Percentiles rank a stretch among this genome's conserved stretches.
Evolutionary conservation across 768 basidiomycete genomes (phyloP).

Genomic region (Tephrocybe sp.): DNA sequence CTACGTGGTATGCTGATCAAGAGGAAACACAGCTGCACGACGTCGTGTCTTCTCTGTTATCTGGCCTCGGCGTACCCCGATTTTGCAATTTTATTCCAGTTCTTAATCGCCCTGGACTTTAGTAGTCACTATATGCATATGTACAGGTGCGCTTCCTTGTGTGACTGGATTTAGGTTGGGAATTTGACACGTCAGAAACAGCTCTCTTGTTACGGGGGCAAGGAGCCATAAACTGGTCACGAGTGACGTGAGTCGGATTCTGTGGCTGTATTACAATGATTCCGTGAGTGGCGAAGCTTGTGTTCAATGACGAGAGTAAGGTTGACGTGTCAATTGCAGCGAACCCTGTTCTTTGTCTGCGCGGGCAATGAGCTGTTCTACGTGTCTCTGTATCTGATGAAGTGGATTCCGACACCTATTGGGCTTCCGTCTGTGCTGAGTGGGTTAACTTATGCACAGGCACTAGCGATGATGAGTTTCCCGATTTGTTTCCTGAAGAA

Average conservation of each 20-base stretch:
- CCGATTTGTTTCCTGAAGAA: slow-evolving; percentile 83
- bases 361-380: slow-evolving; percentile 96
- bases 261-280: slow-evolving; percentile 94
- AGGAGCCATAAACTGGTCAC: slow-evolving; percentile 90
- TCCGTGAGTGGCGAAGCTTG: slow-evolving; percentile 50
- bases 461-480: slow-evolving; percentile 58
- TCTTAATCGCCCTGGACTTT: slow-evolving; percentile 96
- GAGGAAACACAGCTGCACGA: slow-evolving; percentile 75
- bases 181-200: slow-evolving; percentile 28
- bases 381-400: slow-evolving; percentile 91
- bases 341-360: slow-evolving; percentile 88
- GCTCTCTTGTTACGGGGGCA: slow-evolving; percentile 93
- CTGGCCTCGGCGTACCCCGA: slow-evolving; percentile 85
- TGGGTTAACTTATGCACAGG: slow-evolving; percentile 70
- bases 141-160: slow-evolving; percentile 76
- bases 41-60: slow-evolving; percentile 92
- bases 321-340: slow-evolving; percentile 37
- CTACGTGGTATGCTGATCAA: background rate
- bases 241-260: slow-evolving; percentile 87
- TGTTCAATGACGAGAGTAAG: background rate
- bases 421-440: slow-evolving; percentile 34
- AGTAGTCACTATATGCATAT: slow-evolving; percentile 99
- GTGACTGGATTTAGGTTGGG: background rate
- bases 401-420: slow-evolving; percentile 75
- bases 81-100: slow-evolving; percentile 87